These are phyloP conservation scores for Thelonectria olida DNA, from an alignment of 2,329 filamentous ascomycete genomes.

Conservation along the genomic window DNA sequence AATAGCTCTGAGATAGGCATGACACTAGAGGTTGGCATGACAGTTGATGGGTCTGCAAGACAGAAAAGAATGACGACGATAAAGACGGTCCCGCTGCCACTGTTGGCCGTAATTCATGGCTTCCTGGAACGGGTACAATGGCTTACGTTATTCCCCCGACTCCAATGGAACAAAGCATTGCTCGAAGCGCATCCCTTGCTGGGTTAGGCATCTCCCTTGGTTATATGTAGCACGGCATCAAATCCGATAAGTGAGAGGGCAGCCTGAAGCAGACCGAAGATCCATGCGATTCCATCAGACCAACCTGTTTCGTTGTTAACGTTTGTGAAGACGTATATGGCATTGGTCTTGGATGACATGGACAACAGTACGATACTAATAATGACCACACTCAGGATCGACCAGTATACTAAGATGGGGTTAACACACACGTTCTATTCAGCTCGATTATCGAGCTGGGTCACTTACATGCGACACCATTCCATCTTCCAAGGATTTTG, in stretches of 20 bases:
- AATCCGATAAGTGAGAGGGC: conserved; percentile 49
- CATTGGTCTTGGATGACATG: conserved; percentile 50
- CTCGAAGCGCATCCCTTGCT: conserved; percentile 49
- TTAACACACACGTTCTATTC: too few relatives aligned
- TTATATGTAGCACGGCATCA: too few relatives aligned
- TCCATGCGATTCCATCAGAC: conserved; percentile 56
- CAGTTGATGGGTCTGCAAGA: conserved; percentile 46
- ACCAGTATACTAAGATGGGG: conserved; percentile 48
- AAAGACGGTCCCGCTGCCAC: conserved; percentile 45
- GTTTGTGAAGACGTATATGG: conserved; percentile 53
- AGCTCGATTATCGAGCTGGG: too few relatives aligned
- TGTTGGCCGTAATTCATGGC: too few relatives aligned
- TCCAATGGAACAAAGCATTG: conserved; percentile 53
- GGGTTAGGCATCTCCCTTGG: conserved; percentile 55
- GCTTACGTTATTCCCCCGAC: conserved; percentile 54
- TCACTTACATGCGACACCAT: conserved; percentile 49
- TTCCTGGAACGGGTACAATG: too few relatives aligned
- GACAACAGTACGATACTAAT: conserved; percentile 54
- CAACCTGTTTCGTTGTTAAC: conserved; percentile 58
- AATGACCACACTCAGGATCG: conserved; percentile 50
- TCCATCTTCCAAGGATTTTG: conserved; percentile 50
- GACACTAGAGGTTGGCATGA: conserved; percentile 49
- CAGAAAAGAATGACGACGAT: conserved; percentile 54
- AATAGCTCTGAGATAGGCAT: conserved; percentile 58
- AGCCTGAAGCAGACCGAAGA: conserved; percentile 54